Evolutionary conservation across 768 basidiomycete genomes (phyloP).

Genomic region (Lanmaoa rubissima): DNA sequence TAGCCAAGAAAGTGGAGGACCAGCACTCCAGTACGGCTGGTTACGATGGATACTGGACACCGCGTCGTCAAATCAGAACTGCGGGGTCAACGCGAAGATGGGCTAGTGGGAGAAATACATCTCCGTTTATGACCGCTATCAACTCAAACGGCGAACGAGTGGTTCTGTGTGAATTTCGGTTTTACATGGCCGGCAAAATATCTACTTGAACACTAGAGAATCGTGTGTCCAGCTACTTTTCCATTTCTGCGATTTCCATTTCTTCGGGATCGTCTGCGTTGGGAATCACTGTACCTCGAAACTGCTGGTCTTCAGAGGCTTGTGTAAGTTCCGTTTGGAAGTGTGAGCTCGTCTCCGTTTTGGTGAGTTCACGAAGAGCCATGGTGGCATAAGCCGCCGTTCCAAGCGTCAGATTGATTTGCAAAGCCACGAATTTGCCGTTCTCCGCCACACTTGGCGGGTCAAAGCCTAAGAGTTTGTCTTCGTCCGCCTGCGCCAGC

Average conservation of each 20-base stretch:
- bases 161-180: not conserved
- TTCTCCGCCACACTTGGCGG: constrained; percentile 62
- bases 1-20: not conserved
- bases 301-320: constrained; percentile 80
- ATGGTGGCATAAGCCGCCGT: constrained; percentile 97
- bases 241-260: constrained; percentile 5
- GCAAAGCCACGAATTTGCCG: constrained; percentile 86
- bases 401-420: constrained; percentile 80
- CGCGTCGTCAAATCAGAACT: not conserved
- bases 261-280: constrained; percentile 24
- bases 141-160: not conserved
- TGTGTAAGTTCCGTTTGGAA: constrained; percentile 80
- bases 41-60: not conserved
- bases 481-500: constrained; percentile 94
- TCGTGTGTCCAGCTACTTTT: not conserved
- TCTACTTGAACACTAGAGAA: not conserved
- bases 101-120: not conserved
- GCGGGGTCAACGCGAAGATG: not conserved
- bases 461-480: constrained; percentile 80
- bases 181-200: not conserved
- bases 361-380: constrained; percentile 93
- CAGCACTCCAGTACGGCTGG: not conserved
- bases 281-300: constrained; percentile 48
- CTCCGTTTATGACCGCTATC: not conserved
- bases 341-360: constrained; percentile 92